Conservation (phyloP, 1,284 basidiomycete species). For the Ceratobasidium sp. region DNA sequence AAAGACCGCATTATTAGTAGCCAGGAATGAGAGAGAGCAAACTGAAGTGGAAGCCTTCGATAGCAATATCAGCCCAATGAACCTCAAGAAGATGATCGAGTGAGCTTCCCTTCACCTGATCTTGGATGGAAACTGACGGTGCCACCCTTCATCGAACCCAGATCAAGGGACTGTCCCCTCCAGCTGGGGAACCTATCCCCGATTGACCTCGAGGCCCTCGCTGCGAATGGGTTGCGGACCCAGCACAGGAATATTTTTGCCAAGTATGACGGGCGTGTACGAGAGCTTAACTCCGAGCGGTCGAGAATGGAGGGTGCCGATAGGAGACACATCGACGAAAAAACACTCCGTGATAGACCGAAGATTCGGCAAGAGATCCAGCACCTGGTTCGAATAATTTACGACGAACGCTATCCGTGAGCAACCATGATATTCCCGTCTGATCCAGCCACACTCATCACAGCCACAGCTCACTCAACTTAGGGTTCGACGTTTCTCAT, state of each 20-base stretch:
- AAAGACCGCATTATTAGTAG: constrained; percentile 22
- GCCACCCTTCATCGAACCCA: not conserved
- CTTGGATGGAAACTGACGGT: not conserved
- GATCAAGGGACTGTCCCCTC: not conserved
- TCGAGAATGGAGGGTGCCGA: not conserved
- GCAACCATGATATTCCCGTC: not conserved
- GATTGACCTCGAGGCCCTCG: not conserved
- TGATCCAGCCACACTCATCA: not conserved
- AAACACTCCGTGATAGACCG: not conserved
- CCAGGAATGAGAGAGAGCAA: not conserved
- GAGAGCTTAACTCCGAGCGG: not conserved
- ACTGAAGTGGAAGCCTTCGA: not conserved
- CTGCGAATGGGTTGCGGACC: constrained; percentile 12
- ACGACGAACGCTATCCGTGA: not conserved
- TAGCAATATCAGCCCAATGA: not conserved
- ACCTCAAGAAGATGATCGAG: not conserved
- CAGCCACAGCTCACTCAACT: not conserved
- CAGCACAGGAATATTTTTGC: not conserved
- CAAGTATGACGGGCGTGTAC: constrained; percentile 1
- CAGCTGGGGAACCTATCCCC: constrained; percentile 4
- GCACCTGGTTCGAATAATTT: not conserved
- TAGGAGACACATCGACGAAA: not conserved
- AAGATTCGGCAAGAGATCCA: not conserved
- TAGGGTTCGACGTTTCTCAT: constrained; percentile 11
- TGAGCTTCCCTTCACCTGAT: not conserved